Evolutionary conservation across 176 grass and related monocot genomes (phyloP).

Genomic region (Alloteropsis semialata): DNA sequence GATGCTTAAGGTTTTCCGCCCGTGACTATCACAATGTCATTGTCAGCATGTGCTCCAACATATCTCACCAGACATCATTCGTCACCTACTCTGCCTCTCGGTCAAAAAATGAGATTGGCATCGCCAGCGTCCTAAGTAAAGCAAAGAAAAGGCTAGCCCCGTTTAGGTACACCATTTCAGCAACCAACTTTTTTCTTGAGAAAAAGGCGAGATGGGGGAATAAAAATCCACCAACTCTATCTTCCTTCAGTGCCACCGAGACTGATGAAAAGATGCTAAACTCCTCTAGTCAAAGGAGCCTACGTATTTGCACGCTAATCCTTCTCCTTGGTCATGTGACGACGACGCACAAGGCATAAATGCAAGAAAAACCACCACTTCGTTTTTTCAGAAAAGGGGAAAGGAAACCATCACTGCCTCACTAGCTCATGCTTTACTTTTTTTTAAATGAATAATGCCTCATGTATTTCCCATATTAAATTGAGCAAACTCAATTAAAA

Average conservation of each 20-base stretch:
- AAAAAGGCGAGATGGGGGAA: neutral
- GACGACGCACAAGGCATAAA: neutral
- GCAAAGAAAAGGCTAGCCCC: neutral
- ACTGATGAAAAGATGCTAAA: neutral
- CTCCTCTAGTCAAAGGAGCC: neutral
- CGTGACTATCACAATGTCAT: no score
- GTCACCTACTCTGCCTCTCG: neutral
- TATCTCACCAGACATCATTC: neutral
- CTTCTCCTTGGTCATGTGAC: neutral
- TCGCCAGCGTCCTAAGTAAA: neutral
- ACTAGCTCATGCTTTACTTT: no score
- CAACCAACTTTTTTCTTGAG: constrained; percentile 9
- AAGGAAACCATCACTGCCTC: neutral
- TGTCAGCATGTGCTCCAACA: neutral
- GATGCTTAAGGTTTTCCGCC: no score
- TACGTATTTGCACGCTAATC: neutral
- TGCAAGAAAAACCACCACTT: neutral
- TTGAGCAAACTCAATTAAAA: neutral
- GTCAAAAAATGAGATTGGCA: constrained; percentile 5
- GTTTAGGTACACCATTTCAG: neutral
- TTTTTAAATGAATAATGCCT: neutral
- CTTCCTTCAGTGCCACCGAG: neutral
- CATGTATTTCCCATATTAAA: neutral
- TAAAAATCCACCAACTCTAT: neutral
- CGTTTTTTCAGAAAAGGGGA: neutral